Evolutionary conservation across 2,329 filamentous ascomycete species (phyloP), one percentile per base, ranked within the genome.

Genomic region (Ceratocystis papillata): DNA sequence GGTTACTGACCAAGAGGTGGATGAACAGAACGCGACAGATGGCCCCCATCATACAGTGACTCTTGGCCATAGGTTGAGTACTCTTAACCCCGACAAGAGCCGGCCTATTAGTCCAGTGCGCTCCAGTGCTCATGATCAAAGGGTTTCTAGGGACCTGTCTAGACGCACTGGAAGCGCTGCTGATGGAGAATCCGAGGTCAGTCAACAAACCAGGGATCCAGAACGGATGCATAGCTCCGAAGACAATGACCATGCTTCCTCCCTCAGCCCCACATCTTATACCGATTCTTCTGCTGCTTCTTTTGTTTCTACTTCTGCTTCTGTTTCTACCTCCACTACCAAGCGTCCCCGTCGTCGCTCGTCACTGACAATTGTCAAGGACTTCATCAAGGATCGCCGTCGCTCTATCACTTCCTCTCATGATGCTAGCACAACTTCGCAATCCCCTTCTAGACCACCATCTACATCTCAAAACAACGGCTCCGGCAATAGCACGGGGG

Each of bases 351-450:
- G 66, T 57, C 77, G 82, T 53, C 78, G 83, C 63, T 84, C 84
- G 5, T 87, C 83, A 0, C 75, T 87, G 62, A 83, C 79, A 45
- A 77, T 85, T 33, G 80, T 86, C 45, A 81, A 79, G 71, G 82
- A 80, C 68, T 83, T 86, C 67, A 83, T 86, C 73, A 85, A 82
- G 71, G 83, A 86, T 64, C 77, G 79, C 8, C 78, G 82, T 66
- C 78, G 78, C 66, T 83, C 82, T 0, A 74, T 81, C 20, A 79
- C 79, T 65, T 77, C 79, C 53, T 71, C 55, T 79, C 59, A 65
- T 79, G 2, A 76, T 77, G 6, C 66, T 73, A 68, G 67, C 71
- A 73, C 72, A 6, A 70, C 75, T 5, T 74, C 76, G 7, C 77
- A 76, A 65, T 80, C 77, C 25, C 78, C 80, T 0, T 78, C 74